Evolutionary conservation across 768 basidiomycete species (phyloP).

Genomic region (Cyclocybe cylindracea): DNA sequence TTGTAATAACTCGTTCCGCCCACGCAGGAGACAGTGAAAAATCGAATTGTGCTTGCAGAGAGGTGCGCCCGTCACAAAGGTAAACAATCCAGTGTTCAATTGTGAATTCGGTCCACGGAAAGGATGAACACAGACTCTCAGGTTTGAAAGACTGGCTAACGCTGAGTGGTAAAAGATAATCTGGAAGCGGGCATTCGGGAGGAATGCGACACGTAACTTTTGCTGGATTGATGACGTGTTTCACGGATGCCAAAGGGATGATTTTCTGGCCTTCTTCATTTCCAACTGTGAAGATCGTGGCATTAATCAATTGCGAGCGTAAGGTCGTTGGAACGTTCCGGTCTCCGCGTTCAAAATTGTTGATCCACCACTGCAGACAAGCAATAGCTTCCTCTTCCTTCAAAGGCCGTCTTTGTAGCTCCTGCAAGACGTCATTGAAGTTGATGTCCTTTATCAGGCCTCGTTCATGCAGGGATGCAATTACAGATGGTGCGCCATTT

Average conservation of each 20-base stretch:
- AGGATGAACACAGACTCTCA: constrained; percentile 48
- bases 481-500: constrained; percentile 55
- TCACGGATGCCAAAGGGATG: constrained; percentile 68
- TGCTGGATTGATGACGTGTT: constrained; percentile 69
- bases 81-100: constrained; percentile 75
- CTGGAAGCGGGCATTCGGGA: constrained; percentile 73
- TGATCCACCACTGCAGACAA: constrained; percentile 87
- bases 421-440: constrained; percentile 80
- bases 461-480: constrained; percentile 59
- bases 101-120: constrained; percentile 81
- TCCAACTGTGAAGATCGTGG: constrained; percentile 57
- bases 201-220: constrained; percentile 58
- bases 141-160: constrained; percentile 62
- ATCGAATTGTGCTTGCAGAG: constrained; percentile 55
- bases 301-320: constrained; percentile 67
- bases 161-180: constrained; percentile 65
- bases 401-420: constrained; percentile 73
- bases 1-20: constrained; percentile 75
- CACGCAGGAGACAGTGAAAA: constrained; percentile 67
- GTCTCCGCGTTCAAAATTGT: constrained; percentile 35
- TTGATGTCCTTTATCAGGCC: constrained; percentile 73
- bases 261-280: constrained; percentile 50
- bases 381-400: constrained; percentile 72
- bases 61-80: constrained; percentile 44
- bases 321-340: constrained; percentile 40